Base-by-base conservation (phyloP, 140 eudicot genomes). In the Ambrosia hybrid region DNA sequence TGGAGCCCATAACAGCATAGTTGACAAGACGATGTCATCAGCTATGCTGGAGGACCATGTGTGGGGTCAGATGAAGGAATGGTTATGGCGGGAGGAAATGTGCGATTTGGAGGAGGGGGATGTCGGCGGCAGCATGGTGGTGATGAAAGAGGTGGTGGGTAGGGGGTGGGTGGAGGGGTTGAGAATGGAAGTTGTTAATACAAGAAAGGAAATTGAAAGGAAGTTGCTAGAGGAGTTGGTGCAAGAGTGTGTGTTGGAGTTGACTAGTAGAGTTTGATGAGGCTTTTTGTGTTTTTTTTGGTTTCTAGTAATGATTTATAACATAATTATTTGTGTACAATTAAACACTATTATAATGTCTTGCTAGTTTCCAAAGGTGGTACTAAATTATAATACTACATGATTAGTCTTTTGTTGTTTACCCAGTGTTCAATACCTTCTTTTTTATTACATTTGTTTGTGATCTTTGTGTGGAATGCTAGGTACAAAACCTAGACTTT, bases 11-110 rank as follows among this genome's bases (percentile, higher is more conserved):
- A 17, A 12, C 34, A 37, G 63, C 61, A 14, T 72, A 9, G 53
- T 66, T 4, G 76, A 83, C 43, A 60, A 58, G 46, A 52, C 60
- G 3, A 58, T 68, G 75, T 60, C 83, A 36, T 49, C 80, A 43
- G 9, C 81, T 3, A 57, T 52, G 9, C 43, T 87, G 75, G 71
- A 67, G 76, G 91, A 93, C 73, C 53, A 67, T 37, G 89, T 90
- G 83, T 85, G 94, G 86, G 86, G 82, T 81, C 82, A 77, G 71
- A 78, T 93, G 83, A 86, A 78, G 76, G 88, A 77, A 34, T 93
- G 87, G 91, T 51, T 90, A 52, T 80, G 76, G n/a, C 80, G 84
- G 16, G 91, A 80, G 61, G 84, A 72, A 67, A 78, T 81, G 67
- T 81, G 80, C 51, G 77, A 83, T 41, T 76, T 70, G 62, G 87